Percentiles rank a stretch among this genome's conserved stretches.
Evolutionary conservation across 176 grass and related monocot genomes (phyloP).

Genomic region (Thalia dealbata): DNA sequence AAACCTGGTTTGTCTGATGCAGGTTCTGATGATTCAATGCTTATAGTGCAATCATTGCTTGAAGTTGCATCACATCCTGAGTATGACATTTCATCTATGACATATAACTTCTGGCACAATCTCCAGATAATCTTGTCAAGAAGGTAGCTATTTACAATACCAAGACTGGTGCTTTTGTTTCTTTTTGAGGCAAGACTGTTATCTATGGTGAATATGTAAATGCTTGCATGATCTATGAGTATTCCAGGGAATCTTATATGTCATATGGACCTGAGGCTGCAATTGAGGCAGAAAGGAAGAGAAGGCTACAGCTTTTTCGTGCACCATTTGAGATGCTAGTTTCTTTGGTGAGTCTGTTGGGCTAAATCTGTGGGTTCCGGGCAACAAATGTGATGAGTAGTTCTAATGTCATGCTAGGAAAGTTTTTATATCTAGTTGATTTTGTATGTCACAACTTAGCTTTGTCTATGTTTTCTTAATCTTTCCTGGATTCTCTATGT

Average conservation of each 20-base stretch:
- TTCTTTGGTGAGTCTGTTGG: slow-evolving; percentile 38
- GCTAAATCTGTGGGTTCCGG: neutral
- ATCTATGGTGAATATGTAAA: neutral
- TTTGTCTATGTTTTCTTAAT: neutral
- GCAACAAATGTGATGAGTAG: neutral
- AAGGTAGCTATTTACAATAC: slow-evolving; percentile 34
- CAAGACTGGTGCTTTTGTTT: no score
- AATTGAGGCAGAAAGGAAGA: slow-evolving; percentile 69
- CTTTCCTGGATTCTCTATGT: slow-evolving; percentile 6
- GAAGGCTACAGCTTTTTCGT: slow-evolving; percentile 76
- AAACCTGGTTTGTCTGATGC: slow-evolving; percentile 24
- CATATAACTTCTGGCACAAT: slow-evolving; percentile 98
- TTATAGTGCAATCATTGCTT: slow-evolving; percentile 82
- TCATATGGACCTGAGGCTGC: slow-evolving; percentile 57
- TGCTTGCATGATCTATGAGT: neutral
- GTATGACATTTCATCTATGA: slow-evolving; percentile 98
- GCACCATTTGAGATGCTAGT: slow-evolving; percentile 78
- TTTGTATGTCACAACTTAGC: neutral
- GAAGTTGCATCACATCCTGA: slow-evolving; percentile 87
- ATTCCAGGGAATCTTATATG: slow-evolving; percentile 63
- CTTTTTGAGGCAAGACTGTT: neutral
- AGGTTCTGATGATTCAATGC: slow-evolving; percentile 89
- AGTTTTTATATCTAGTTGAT: no score
- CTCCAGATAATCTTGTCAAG: slow-evolving; percentile 56
- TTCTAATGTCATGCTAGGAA: neutral